These are phyloP conservation scores for Vinca minor DNA, from an alignment of 257 asterid species.

Conservation along the genomic window DNA sequence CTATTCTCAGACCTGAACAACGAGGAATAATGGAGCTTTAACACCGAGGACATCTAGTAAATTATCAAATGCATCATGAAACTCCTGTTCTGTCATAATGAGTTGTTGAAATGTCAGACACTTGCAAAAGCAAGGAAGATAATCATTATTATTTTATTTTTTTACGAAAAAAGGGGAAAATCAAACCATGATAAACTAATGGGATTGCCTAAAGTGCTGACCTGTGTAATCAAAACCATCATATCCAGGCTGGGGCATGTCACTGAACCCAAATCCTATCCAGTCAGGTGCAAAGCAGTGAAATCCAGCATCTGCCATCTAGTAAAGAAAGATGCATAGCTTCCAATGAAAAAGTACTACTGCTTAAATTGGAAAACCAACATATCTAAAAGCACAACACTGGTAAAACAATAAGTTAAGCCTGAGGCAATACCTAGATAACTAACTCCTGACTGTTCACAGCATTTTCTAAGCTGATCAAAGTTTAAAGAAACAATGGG, in stretches of 20 bases:
- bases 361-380: background rate
- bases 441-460: background rate
- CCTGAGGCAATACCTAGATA: background rate
- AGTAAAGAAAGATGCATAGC: slow-evolving; percentile 11
- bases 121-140: background rate
- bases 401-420: background rate
- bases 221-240: slow-evolving; percentile 95
- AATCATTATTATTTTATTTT: background rate
- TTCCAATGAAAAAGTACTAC: slow-evolving; percentile 6
- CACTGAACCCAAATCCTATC: slow-evolving; percentile 97
- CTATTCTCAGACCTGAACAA: slow-evolving; percentile 80
- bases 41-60: slow-evolving; percentile 63
- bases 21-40: slow-evolving; percentile 66
- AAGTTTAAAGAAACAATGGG: too few species aligned
- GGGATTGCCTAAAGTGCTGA: slow-evolving; percentile 18
- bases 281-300: slow-evolving; percentile 98
- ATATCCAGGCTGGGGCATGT: slow-evolving; percentile 91
- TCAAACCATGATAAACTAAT: background rate
- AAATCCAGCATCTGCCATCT: slow-evolving; percentile 88
- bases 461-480: background rate
- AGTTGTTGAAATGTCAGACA: slow-evolving; percentile 25
- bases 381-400: background rate
- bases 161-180: background rate
- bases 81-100: slow-evolving; percentile 68
- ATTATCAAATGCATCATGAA: slow-evolving; percentile 81